Conservation (phyloP, 192 early-diverging fungal species). For the Pilobolus umbonatus region DNA sequence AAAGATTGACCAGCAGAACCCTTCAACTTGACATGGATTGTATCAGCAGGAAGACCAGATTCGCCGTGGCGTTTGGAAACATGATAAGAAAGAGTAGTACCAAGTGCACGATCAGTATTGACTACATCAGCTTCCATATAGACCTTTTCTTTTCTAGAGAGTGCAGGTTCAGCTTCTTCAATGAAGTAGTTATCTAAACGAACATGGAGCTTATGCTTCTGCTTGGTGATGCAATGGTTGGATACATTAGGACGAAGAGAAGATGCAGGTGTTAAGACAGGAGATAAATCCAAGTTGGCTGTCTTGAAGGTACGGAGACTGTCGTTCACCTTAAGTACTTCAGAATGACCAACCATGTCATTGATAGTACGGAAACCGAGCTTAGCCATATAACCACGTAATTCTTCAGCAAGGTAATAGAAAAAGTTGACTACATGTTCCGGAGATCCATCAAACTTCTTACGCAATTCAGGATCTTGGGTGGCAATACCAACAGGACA, state of each 20-base stretch:
- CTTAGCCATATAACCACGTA: slow-evolving; percentile 89
- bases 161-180: slow-evolving; percentile 71
- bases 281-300: slow-evolving; percentile 77
- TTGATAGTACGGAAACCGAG: slow-evolving; percentile 92
- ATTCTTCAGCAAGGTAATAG: slow-evolving; percentile 94
- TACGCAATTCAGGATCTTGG: slow-evolving; percentile 90
- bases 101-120: slow-evolving; percentile 95
- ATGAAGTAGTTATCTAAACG: slow-evolving; percentile 88
- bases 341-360: slow-evolving; percentile 95
- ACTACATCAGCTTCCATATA: slow-evolving; percentile 64
- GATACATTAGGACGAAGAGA: slow-evolving; percentile 86
- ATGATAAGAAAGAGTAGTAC: slow-evolving; percentile 89
- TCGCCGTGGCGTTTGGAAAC: slow-evolving; percentile 78
- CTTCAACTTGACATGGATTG: slow-evolving; percentile 78
- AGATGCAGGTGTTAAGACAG: slow-evolving; percentile 86
- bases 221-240: slow-evolving; percentile 75
- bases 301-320: slow-evolving; percentile 78
- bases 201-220: slow-evolving; percentile 85
- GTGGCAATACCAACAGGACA: slow-evolving; percentile 98
- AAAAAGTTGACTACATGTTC: slow-evolving; percentile 99
- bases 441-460: slow-evolving; percentile 90
- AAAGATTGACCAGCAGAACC: slow-evolving; percentile 97
- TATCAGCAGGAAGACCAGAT: slow-evolving; percentile 79
- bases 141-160: slow-evolving; percentile 54
- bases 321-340: slow-evolving; percentile 78